Evolutionary conservation across 345 rosid species (phyloP).

Genomic region (Melaleuca quinquenervia): DNA sequence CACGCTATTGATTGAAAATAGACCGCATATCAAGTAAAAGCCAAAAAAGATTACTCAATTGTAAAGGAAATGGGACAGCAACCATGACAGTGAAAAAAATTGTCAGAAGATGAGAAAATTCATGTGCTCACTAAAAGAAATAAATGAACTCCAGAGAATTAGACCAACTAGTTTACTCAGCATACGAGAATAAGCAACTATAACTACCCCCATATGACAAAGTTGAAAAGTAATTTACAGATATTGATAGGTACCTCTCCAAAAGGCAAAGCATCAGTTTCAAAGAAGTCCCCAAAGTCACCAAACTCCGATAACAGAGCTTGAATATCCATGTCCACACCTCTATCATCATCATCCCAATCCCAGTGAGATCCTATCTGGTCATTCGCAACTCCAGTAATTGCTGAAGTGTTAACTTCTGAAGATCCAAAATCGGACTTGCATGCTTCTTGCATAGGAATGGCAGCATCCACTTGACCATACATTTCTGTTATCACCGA

Average conservation of each 20-base stretch:
- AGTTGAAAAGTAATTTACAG: not conserved
- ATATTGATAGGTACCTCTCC: constrained; percentile 69
- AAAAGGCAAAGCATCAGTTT: constrained; percentile 82
- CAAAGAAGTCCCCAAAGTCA: constrained; percentile 97
- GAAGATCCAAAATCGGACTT: constrained; percentile 43
- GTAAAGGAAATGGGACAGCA: not conserved
- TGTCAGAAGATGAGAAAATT: not conserved
- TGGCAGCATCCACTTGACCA: constrained; percentile 40
- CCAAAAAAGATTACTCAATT: not conserved
- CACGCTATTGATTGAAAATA: not conserved
- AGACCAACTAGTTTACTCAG: not conserved
- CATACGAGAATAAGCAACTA: not conserved
- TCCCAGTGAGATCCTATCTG: constrained; percentile 68
- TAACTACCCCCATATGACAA: not conserved
- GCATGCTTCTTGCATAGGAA: constrained; percentile 29
- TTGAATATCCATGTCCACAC: constrained; percentile 78
- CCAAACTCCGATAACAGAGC: constrained; percentile 98
- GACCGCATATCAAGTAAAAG: not conserved
- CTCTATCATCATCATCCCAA: constrained; percentile 96
- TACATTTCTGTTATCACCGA: constrained; percentile 50
- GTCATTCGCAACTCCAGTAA: constrained; percentile 60
- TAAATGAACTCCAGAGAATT: not conserved
- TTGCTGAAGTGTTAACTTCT: constrained; percentile 45
- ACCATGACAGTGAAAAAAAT: not conserved
- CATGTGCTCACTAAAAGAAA: not conserved